Conservation (phyloP, 257 asterid species). For the Jacaranda copaia region DNA sequence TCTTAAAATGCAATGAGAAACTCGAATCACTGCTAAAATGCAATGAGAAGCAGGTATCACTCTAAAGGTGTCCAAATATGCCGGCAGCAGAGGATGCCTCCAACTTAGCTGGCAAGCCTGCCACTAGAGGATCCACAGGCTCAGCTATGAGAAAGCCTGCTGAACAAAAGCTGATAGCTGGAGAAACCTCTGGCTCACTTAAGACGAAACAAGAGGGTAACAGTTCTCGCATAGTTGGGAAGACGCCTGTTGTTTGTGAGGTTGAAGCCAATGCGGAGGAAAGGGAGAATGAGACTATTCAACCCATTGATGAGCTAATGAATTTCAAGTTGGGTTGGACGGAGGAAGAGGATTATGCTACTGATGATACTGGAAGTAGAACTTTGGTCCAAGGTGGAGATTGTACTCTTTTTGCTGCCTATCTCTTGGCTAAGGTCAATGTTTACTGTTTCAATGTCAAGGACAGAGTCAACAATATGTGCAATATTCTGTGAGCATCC, state of each 20-base stretch:
- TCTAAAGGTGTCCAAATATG: background rate
- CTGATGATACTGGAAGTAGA: background rate
- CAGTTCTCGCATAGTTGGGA: background rate
- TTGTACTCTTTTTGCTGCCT: background rate
- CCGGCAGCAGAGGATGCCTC: background rate
- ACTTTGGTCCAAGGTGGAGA: background rate
- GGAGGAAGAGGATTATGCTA: background rate
- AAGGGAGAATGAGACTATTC: background rate
- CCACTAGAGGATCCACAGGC: background rate
- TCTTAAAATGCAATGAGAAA: background rate
- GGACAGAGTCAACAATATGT: background rate
- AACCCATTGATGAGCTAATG: slow-evolving; percentile 1
- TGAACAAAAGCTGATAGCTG: background rate
- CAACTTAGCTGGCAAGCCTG: background rate
- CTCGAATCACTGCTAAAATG: background rate
- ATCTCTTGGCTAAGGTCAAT: background rate
- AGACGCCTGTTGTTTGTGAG: background rate
- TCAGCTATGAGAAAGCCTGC: background rate
- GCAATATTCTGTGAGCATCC: background rate
- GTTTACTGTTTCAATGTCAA: background rate
- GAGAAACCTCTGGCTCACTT: background rate
- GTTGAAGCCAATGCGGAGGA: background rate
- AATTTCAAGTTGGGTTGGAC: slow-evolving; percentile 23
- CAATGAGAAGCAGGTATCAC: background rate
- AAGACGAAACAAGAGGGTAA: background rate